These are phyloP conservation scores for Clavispora santaluciae DNA, from an alignment of 805 yeast genomes.

Conservation along the genomic window DNA sequence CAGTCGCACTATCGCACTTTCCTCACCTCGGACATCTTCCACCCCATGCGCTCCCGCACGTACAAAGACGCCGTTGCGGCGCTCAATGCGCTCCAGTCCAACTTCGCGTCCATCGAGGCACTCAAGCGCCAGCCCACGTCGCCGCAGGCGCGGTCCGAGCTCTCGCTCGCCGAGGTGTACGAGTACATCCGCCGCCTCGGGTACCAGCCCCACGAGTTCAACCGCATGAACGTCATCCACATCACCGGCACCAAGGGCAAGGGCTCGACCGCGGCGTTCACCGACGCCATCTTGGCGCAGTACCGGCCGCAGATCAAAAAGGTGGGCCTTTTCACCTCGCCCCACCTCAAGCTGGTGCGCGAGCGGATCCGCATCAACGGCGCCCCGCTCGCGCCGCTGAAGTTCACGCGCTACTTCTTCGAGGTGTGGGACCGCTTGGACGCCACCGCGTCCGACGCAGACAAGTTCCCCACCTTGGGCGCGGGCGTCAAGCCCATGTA, in stretches of 20 bases:
- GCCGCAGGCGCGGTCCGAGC: conserved; percentile 49
- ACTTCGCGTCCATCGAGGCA: conserved; percentile 85
- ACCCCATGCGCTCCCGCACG: conserved; percentile 21
- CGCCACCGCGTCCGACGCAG: conserved; percentile 48
- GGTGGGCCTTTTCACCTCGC: conserved; percentile 93
- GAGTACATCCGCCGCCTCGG: conserved; percentile 39
- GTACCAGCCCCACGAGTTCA: conserved; percentile 54
- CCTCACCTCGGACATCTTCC: not conserved
- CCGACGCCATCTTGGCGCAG: conserved; percentile 71
- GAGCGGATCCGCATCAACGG: conserved; percentile 91
- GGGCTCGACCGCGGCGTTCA: conserved; percentile 96
- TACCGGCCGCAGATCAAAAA: conserved; percentile 49
- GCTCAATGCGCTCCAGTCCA: conserved; percentile 83
- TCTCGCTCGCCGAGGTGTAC: conserved; percentile 77
- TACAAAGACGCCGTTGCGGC: conserved; percentile 75
- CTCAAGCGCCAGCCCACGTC: conserved; percentile 60
- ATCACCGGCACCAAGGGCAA: conserved; percentile 98
- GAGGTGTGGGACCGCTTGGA: conserved; percentile 88
- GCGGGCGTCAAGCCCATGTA: conserved; percentile 87
- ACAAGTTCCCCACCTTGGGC: conserved; percentile 56
- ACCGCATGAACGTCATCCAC: conserved; percentile 75
- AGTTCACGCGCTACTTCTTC: conserved; percentile 84
- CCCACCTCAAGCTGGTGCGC: conserved; percentile 88
- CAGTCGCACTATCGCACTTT: not conserved
- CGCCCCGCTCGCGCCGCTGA: conserved; percentile 67